These are phyloP conservation scores for Articulospora tetracladia DNA, from an alignment of 495 filamentous ascomycete genomes.

Conservation along the genomic window DNA sequence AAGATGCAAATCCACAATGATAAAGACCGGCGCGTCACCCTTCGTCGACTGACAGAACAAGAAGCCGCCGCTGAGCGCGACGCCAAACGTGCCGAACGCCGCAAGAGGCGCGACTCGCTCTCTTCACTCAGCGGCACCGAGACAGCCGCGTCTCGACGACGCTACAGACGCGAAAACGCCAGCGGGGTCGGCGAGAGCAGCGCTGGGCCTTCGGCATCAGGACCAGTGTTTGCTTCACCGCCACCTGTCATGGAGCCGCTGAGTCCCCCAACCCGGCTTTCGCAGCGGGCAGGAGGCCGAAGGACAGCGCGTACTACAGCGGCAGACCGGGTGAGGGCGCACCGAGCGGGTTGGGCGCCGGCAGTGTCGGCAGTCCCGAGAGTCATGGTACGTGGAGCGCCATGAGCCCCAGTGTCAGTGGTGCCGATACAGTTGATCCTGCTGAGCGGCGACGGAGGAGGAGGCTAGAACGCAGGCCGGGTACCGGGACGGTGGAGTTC, in stretches of 20 bases:
- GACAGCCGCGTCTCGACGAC: conserved; percentile 34
- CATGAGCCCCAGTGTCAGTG: conserved; percentile 39
- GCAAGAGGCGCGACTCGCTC: conserved; percentile 36
- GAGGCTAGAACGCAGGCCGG: conserved; percentile 34
- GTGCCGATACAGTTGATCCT: conserved; percentile 30
- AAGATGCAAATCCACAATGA: conserved; percentile 80
- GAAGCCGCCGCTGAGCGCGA: conserved; percentile 54
- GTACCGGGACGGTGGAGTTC: conserved; percentile 37
- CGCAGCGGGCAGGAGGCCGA: conserved; percentile 36
- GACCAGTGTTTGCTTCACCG: conserved; percentile 2
- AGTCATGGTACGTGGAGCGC: conserved; percentile 23
- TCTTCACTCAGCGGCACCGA: conserved; percentile 42
- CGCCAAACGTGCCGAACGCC: conserved; percentile 23
- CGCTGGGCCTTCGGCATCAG: conserved; percentile 25
- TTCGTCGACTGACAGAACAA: conserved; percentile 75
- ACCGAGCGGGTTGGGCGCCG: conserved; percentile 13
- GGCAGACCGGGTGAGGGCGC: conserved; percentile 31
- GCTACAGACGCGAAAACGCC: conserved; percentile 40
- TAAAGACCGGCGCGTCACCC: conserved; percentile 69
- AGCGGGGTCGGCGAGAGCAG: conserved; percentile 35
- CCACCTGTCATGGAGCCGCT: conserved; percentile 30
- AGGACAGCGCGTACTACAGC: conserved; percentile 53
- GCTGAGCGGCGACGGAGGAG: conserved; percentile 35
- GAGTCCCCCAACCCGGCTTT: conserved; percentile 45
- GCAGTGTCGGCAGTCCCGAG: conserved; percentile 40